Percentiles rank a stretch among this genome's conserved stretches.
Evolutionary conservation across 2,329 filamentous ascomycete genomes (phyloP).

Genomic region (Cylindrodendrum hubeiense): DNA sequence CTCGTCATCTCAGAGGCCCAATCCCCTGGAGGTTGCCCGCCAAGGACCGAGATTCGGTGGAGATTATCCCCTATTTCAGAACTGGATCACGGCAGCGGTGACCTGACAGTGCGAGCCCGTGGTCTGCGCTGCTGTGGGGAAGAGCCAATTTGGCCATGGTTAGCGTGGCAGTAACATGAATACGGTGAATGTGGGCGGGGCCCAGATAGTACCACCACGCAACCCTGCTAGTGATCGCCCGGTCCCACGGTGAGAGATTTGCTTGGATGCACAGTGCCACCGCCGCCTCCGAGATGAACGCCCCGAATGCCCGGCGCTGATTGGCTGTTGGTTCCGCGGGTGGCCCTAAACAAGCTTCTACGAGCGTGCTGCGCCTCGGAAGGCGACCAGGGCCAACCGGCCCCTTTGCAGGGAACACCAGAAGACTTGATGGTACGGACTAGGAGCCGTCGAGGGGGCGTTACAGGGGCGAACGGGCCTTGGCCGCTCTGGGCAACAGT

Average conservation of each 20-base stretch:
- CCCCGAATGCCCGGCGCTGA: conserved; percentile 27
- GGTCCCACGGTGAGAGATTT: conserved; percentile 30
- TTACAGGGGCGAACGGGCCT: conserved; percentile 1
- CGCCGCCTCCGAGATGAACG: conserved; percentile 43
- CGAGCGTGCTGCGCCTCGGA: conserved; percentile 38
- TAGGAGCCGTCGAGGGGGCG: not conserved
- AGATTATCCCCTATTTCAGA: conserved; percentile 44
- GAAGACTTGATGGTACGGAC: conserved; percentile 8
- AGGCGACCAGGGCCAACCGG: conserved; percentile 15
- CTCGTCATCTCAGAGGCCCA: conserved; percentile 11
- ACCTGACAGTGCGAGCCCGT: conserved; percentile 32
- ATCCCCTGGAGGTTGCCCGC: conserved; percentile 18
- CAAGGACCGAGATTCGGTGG: conserved; percentile 40
- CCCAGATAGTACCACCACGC: not conserved
- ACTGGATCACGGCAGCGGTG: conserved; percentile 14
- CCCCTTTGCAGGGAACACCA: not conserved
- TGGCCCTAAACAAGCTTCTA: conserved; percentile 43
- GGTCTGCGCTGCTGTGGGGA: not conserved
- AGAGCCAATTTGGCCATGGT: not conserved
- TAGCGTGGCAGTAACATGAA: conserved; percentile 23
- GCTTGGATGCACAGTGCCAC: conserved; percentile 39
- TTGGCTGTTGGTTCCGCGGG: conserved; percentile 34
- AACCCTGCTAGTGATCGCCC: not conserved
- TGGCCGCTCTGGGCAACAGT: not conserved
- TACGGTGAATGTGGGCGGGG: not conserved